phyloP scores from a whole-genome alignment of 805 yeast genomes.

The Brettanomyces sp. region DNA sequence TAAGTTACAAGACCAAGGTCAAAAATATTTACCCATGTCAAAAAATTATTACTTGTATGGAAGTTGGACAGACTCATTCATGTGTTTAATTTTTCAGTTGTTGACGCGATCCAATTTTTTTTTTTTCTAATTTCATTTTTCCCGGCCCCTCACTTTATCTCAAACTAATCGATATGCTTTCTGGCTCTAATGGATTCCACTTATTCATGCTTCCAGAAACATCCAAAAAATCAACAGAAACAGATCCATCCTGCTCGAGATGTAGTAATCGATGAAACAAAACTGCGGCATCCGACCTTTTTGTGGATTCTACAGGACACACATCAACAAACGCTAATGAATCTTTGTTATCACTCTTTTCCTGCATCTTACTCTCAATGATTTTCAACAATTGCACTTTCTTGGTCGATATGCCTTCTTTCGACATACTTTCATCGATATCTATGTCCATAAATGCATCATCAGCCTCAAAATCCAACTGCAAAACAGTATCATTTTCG shows the following conservation, averaged over 20 bases:
- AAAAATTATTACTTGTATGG: too few species aligned
- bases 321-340: not conserved
- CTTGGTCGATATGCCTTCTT: not conserved
- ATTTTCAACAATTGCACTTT: too few species aligned
- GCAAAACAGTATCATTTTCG: not conserved
- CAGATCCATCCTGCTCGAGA: slow-evolving; percentile 9
- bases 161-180: not conserved
- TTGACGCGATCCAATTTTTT: too few species aligned
- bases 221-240: slow-evolving; percentile 9
- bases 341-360: not conserved
- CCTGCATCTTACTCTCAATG: slow-evolving; percentile 5
- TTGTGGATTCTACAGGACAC: slow-evolving; percentile 1
- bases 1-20: too few species aligned
- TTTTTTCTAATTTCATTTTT: too few species aligned
- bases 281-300: slow-evolving; percentile 10
- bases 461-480: slow-evolving; percentile 3
- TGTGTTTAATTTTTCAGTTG: too few species aligned
- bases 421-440: not conserved
- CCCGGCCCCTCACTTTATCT: too few species aligned
- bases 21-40: too few species aligned
- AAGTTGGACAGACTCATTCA: too few species aligned
- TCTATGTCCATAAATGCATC: slow-evolving; percentile 7
- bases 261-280: slow-evolving; percentile 13
- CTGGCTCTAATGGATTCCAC: slow-evolving; percentile 16
- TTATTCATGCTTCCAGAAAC: slow-evolving; percentile 7